phyloP scores from a whole-genome alignment of 768 basidiomycete genomes.

The Daedalea quercina region DNA sequence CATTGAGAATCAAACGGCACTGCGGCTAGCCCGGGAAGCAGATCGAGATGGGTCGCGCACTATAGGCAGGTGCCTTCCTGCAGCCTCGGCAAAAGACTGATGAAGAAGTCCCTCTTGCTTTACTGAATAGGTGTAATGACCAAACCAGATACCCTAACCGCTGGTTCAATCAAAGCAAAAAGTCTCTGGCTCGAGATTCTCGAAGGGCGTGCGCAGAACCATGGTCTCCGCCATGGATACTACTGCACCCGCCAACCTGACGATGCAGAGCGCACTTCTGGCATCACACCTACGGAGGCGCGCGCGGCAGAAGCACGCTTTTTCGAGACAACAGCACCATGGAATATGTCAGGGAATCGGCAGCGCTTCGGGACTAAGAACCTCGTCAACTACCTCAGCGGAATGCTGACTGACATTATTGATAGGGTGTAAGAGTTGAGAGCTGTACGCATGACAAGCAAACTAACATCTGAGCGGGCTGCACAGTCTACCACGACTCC shows the following conservation, averaged over 20 bases:
- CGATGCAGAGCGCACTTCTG: constrained; percentile 42
- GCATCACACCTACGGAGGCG: constrained; percentile 31
- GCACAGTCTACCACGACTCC: constrained; percentile 7
- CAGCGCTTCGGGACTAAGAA: constrained; percentile 51
- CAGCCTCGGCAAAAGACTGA: not conserved
- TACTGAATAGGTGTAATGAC: constrained; percentile 38
- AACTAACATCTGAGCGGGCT: no score
- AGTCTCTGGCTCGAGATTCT: constrained; percentile 46
- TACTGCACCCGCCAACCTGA: constrained; percentile 64
- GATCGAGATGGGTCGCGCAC: constrained; percentile 45
- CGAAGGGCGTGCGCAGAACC: constrained; percentile 35
- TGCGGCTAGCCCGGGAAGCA: constrained; percentile 35
- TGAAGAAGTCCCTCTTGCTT: not conserved
- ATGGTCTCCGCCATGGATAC: constrained; percentile 44
- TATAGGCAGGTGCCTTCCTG: constrained; percentile 31
- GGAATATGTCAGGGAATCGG: constrained; percentile 40
- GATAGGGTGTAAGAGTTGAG: constrained; percentile 7
- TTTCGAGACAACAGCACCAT: constrained; percentile 44
- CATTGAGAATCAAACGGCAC: constrained; percentile 51
- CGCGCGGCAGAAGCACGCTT: constrained; percentile 35
- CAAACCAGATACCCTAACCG: constrained; percentile 50
- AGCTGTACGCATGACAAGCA: no score
- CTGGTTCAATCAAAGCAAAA: constrained; percentile 35
- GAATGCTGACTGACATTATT: constrained; percentile 33
- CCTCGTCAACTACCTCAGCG: constrained; percentile 48